Evolutionary conservation across 1,284 basidiomycete species (phyloP).

Genomic region (Cerioporus squamosus): DNA sequence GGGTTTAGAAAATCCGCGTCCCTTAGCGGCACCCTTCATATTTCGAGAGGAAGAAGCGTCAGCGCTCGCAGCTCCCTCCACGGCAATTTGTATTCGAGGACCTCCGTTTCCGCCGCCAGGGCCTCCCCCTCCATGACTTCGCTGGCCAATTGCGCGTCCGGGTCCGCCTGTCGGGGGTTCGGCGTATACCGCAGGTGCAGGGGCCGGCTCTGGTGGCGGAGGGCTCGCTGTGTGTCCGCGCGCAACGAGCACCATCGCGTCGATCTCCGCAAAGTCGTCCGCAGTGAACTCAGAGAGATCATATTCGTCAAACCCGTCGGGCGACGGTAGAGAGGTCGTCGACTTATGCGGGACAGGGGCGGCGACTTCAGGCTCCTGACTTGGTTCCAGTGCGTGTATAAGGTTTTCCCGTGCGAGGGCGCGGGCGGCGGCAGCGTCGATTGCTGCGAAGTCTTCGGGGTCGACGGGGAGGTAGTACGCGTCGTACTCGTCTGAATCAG

Average conservation of each 20-base stretch:
- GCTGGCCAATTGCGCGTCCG: constrained; percentile 1
- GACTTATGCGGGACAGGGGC: not conserved
- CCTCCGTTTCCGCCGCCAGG: constrained; percentile 25
- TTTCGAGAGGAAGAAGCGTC: constrained; percentile 19
- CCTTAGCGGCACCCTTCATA: constrained; percentile 23
- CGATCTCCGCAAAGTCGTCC: constrained; percentile 58
- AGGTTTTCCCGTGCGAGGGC: constrained; percentile 1
- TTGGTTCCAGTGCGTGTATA: not conserved
- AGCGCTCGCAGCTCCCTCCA: constrained; percentile 29
- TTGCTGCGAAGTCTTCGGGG: constrained; percentile 23
- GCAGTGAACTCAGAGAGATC: constrained; percentile 61
- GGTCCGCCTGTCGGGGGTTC: not conserved
- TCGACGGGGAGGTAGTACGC: constrained; percentile 24
- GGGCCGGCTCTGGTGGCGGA: not conserved
- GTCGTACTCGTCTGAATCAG: constrained; percentile 30
- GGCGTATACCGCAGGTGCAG: not conserved
- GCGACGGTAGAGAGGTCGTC: not conserved
- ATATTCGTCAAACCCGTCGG: constrained; percentile 45
- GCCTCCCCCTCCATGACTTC: constrained; percentile 5
- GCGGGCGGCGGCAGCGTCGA: constrained; percentile 18
- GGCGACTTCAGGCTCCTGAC: not conserved
- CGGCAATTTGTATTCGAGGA: constrained; percentile 32
- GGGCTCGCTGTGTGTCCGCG: constrained; percentile 31
- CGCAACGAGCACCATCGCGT: constrained; percentile 37
- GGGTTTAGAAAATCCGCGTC: constrained; percentile 1